Evolutionary conservation across 768 basidiomycete genomes (phyloP).

Genomic region (Chalciporus piperatus): DNA sequence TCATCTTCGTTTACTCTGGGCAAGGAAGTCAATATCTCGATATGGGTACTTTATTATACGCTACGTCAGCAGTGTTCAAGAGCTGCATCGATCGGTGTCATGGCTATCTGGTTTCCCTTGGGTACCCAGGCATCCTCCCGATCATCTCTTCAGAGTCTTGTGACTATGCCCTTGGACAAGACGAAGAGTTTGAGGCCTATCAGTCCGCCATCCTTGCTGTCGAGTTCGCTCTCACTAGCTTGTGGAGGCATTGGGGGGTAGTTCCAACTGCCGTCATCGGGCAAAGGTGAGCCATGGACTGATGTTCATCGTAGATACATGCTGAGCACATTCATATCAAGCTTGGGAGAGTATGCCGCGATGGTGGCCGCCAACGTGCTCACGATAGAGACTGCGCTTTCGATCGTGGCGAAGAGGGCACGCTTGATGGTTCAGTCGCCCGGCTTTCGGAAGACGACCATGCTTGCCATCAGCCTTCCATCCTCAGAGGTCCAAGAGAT

Average conservation of each 20-base stretch:
- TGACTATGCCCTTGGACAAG: slow-evolving; percentile 18
- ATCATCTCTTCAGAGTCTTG: slow-evolving; percentile 35
- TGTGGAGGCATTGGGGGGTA: slow-evolving; percentile 74
- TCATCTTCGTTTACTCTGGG: slow-evolving; percentile 71
- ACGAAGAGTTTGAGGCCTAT: slow-evolving; percentile 42
- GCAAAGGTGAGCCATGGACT: slow-evolving; percentile 53
- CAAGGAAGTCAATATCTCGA: slow-evolving; percentile 66
- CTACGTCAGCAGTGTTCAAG: slow-evolving; percentile 45
- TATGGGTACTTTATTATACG: slow-evolving; percentile 62
- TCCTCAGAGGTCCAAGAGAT: slow-evolving; percentile 33
- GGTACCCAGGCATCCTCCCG: slow-evolving; percentile 49
- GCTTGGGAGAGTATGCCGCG: slow-evolving; percentile 75
- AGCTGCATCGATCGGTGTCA: slow-evolving; percentile 59
- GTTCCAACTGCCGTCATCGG: slow-evolving; percentile 60
- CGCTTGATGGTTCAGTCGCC: slow-evolving; percentile 56
- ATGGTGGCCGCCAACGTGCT: slow-evolving; percentile 62
- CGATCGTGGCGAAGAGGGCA: slow-evolving; percentile 55
- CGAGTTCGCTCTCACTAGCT: slow-evolving; percentile 56
- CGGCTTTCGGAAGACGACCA: slow-evolving; percentile 44
- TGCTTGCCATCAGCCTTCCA: slow-evolving; percentile 54
- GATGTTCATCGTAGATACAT: neutral
- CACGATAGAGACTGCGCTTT: slow-evolving; percentile 53
- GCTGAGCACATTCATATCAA: slow-evolving; percentile 26
- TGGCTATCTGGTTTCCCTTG: slow-evolving; percentile 42
- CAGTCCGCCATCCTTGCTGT: slow-evolving; percentile 59